Percentiles rank a stretch among this genome's conserved stretches.
Evolutionary conservation across 257 asterid genomes (phyloP).

Genomic region (Nicotiana noctiflora): DNA sequence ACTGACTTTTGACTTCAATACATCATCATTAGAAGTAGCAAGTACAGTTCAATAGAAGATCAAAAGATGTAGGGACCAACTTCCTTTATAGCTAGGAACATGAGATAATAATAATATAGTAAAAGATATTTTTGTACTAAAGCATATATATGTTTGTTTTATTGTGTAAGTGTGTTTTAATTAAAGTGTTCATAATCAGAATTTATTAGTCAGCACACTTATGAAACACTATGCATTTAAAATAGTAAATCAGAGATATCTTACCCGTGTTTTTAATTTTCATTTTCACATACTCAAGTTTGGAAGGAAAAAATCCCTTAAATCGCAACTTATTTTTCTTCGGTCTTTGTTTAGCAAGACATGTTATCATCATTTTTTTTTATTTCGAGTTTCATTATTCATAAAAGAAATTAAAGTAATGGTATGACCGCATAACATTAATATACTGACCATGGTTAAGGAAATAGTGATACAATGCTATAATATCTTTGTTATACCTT

Average conservation of each 20-base stretch:
- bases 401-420: background rate
- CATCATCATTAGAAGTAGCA: conserved; percentile 10
- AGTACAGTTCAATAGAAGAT: conserved; percentile 30
- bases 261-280: background rate
- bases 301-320: background rate
- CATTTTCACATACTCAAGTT: background rate
- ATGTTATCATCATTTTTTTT: background rate
- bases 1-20: conserved; percentile 35
- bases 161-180: conserved; percentile 20
- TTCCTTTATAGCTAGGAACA: conserved; percentile 14
- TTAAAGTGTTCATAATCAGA: conserved; percentile 1
- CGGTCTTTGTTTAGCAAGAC: background rate
- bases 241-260: background rate
- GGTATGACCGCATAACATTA: background rate
- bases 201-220: conserved; percentile 13
- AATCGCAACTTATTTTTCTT: background rate
- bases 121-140: background rate
- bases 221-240: background rate
- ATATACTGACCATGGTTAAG: background rate
- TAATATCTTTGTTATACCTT: conserved; percentile 38
- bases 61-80: conserved; percentile 59
- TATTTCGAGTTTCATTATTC: background rate
- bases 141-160: conserved; percentile 12
- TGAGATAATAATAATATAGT: background rate
- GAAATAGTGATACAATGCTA: background rate